Conservation (phyloP, 306 rosid species). For the Senna siamea region DNA sequence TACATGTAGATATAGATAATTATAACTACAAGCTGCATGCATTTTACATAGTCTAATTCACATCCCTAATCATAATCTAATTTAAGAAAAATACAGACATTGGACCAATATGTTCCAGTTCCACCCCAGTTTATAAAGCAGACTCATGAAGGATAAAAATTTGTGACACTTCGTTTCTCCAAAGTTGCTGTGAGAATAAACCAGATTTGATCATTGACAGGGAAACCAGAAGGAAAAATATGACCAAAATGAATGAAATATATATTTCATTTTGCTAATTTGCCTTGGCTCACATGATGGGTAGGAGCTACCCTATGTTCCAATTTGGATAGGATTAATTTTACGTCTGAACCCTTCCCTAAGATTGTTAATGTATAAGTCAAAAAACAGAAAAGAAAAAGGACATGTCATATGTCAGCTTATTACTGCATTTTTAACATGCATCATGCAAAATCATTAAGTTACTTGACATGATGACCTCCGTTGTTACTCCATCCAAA, state of each 20-base stretch:
- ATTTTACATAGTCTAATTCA: neutral
- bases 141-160: neutral
- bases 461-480: neutral
- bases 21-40: neutral
- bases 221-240: neutral
- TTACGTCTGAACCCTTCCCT: neutral
- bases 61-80: neutral
- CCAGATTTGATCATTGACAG: neutral
- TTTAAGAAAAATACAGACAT: neutral
- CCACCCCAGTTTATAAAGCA: neutral
- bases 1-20: neutral
- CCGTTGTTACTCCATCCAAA: neutral
- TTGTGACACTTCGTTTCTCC: neutral
- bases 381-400: neutral
- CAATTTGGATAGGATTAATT: neutral
- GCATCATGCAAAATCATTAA: neutral
- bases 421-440: neutral
- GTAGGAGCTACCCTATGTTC: neutral
- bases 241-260: neutral
- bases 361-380: neutral
- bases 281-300: neutral
- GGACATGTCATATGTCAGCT: neutral
- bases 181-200: neutral
- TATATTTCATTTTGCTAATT: neutral
- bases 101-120: neutral